Percentiles rank a stretch among this genome's conserved stretches.
Conservation (phyloP, 2,329 filamentous ascomycete species). For the Diplodia seriata region DNA sequence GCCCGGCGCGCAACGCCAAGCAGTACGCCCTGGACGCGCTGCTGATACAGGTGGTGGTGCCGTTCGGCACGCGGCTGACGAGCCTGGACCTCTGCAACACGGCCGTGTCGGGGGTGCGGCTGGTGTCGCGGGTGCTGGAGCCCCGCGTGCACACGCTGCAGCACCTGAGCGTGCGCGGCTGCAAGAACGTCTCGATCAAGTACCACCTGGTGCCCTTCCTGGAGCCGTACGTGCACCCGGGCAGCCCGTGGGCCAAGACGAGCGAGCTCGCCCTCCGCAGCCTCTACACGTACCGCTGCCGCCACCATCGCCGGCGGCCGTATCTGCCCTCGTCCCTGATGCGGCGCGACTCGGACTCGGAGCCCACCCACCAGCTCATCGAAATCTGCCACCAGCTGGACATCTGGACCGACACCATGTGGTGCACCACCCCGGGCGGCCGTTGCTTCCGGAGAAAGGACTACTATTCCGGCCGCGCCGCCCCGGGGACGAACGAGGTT, state of each 20-base stretch:
- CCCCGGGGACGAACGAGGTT: constrained; percentile 63
- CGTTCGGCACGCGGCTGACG: constrained; percentile 62
- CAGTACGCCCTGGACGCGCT: constrained; percentile 66
- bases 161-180: constrained; percentile 67
- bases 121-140: constrained; percentile 62
- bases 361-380: constrained; percentile 67
- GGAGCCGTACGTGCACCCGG: constrained; percentile 51
- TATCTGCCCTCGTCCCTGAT: constrained; percentile 63
- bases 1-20: constrained; percentile 58
- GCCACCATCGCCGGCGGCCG: constrained; percentile 66
- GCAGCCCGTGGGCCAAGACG: constrained; percentile 52
- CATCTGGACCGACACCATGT: constrained; percentile 68
- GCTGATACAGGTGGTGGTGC: constrained; percentile 62
- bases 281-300: constrained; percentile 67
- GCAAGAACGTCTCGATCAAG: constrained; percentile 70
- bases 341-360: constrained; percentile 65
- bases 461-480: constrained; percentile 63
- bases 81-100: constrained; percentile 68
- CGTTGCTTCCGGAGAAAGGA: constrained; percentile 63
- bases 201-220: constrained; percentile 68
- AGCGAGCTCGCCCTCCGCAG: constrained; percentile 62
- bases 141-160: constrained; percentile 62
- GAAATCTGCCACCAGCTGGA: constrained; percentile 64
- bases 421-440: constrained; percentile 65
- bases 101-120: constrained; percentile 63